Base-by-base conservation (phyloP, 208 protist species). In the Acanthamoeba lenticulata region DNA sequence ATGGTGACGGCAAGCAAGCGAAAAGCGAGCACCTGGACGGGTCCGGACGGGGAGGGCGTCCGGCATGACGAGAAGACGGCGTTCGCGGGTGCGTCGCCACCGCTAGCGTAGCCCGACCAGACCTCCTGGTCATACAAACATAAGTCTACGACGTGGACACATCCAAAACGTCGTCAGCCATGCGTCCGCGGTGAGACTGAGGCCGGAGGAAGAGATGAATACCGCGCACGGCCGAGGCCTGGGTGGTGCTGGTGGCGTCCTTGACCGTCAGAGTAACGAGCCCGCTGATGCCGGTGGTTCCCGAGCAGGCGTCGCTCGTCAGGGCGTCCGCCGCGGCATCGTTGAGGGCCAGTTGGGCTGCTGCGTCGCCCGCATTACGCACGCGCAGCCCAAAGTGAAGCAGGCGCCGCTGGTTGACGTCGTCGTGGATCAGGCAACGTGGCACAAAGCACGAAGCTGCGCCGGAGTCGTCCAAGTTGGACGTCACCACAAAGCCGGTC, bases 321-420 rank as follows among this genome's bases (percentile, higher is more conserved):
- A 86, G 27, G 19, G 15, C 27, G 77, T 5, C 1, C 4, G 62
- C 27, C 13, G 1, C 40, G 69, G 11, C 69, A 24, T 38, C 32
- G 27, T 2, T 29, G n/a, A 86, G 44, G 24, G 3, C 13, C 2
- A 86, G 9, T 4, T 27, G 2, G 44, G 44, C 77, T 21, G 6
- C 77, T 3, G 40, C 17, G 45, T 86, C 29, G 44, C 77, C 77
- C 29, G 19, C 13, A 44, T 86, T 86, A 38, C 57, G 13, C 77
- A 86, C 77, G 77, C 77, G 77, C 77, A 86, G 77, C 44, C 77
- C 77, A 44, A 86, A 86, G n/a, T 44, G 77, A 1, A 86, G 77
- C 2, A 86, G 44, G 15, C 44, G 40, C 6, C 77, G 77, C 27
- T 86, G 77, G 29, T 86, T 86, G 77, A 42, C 77, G 13, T 24